Evolutionary conservation across 495 filamentous ascomycete genomes (phyloP).

Genomic region (Pyronema omphalodes): DNA sequence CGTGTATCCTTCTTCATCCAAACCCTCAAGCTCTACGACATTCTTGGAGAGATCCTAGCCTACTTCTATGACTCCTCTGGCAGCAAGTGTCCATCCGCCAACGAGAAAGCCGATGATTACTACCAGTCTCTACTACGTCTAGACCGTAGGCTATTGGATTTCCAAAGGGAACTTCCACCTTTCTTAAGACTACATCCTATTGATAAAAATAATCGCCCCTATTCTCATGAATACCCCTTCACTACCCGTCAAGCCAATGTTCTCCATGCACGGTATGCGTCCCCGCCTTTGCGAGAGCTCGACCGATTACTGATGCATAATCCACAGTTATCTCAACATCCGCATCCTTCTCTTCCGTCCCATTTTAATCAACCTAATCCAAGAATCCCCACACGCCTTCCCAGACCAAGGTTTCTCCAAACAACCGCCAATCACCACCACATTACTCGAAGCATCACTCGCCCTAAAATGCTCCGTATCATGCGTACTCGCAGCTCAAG

Average conservation of each 20-base stretch:
- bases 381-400: neutral
- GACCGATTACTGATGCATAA: neutral
- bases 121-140: slow-evolving; percentile 1
- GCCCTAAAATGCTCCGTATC: slow-evolving; percentile 2
- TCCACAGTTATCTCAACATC: slow-evolving; percentile 2
- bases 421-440: neutral
- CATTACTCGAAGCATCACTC: neutral
- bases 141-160: slow-evolving; percentile 1
- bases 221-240: neutral
- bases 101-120: neutral
- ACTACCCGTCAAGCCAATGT: neutral
- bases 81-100: neutral
- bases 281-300: neutral
- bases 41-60: slow-evolving; percentile 13
- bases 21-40: slow-evolving; percentile 19
- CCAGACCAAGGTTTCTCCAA: neutral
- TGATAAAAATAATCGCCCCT: neutral
- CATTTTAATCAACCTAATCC: slow-evolving; percentile 4
- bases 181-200: neutral
- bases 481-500: slow-evolving; percentile 3
- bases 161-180: neutral
- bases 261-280: neutral
- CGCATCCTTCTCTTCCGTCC: slow-evolving; percentile 4
- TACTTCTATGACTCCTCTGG: slow-evolving; percentile 7
- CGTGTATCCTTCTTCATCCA: slow-evolving; percentile 17